phyloP scores from a whole-genome alignment of 2,329 filamentous ascomycete species.

The Sarocladium strictum region DNA sequence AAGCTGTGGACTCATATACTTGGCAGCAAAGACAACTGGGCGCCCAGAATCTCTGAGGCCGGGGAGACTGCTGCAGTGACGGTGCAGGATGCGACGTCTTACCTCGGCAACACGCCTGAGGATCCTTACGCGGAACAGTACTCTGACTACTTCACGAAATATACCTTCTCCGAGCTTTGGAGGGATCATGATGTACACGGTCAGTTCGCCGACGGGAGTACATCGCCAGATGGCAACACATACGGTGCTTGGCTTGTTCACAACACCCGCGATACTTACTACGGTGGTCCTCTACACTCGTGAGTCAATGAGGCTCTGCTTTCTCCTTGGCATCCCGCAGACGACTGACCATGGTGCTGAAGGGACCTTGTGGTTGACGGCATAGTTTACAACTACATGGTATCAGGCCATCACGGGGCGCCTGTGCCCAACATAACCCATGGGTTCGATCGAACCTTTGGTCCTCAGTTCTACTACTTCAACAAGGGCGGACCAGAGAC shows the following conservation, averaged over 20 bases:
- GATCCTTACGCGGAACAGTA: conserved; percentile 51
- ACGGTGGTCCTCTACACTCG: conserved; percentile 55
- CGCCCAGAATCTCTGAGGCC: conserved; percentile 34
- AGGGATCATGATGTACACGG: conserved; percentile 43
- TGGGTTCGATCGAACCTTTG: conserved; percentile 61
- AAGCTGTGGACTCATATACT: conserved; percentile 56
- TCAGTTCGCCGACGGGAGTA: conserved; percentile 28
- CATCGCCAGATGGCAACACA: conserved; percentile 41
- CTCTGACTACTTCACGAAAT: conserved; percentile 61
- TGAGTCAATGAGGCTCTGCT: neutral
- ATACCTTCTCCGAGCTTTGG: conserved; percentile 55
- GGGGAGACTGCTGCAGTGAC: conserved; percentile 33
- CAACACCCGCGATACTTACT: conserved; percentile 59
- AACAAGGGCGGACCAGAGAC: conserved; percentile 44
- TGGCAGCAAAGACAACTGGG: conserved; percentile 50
- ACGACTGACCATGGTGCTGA: neutral
- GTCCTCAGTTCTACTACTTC: conserved; percentile 59
- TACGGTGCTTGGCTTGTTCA: conserved; percentile 60
- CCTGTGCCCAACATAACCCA: conserved; percentile 58
- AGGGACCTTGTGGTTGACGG: conserved; percentile 55
- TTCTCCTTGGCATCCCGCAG: neutral
- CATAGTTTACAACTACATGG: conserved; percentile 59
- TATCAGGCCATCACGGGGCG: conserved; percentile 58
- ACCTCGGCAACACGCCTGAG: conserved; percentile 45
- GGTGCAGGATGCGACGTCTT: conserved; percentile 61